A percentile compares a stretch with the other conserved stretches of the same genome.
These are phyloP conservation scores for Thelonectria discophora DNA, from an alignment of 2,329 filamentous ascomycete species.

Conservation along the genomic window DNA sequence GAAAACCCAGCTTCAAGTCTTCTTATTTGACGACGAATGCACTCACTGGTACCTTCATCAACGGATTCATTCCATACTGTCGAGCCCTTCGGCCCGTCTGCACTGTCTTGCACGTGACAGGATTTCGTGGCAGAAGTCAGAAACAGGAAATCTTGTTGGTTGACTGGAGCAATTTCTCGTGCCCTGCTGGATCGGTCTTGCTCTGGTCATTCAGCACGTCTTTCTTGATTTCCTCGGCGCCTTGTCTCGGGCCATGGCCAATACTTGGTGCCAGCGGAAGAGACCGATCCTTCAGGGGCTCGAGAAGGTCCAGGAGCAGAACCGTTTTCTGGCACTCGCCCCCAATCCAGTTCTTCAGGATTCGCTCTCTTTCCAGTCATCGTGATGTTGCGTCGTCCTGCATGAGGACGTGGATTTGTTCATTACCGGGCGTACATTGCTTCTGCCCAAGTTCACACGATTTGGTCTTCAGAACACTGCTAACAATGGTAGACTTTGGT, in stretches of 20 bases:
- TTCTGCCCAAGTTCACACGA: constrained; percentile 38
- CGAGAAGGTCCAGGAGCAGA: neutral
- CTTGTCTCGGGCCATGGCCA: neutral
- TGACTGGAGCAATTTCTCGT: neutral
- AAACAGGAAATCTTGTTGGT: neutral
- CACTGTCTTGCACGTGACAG: neutral
- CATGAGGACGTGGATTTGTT: constrained; percentile 27
- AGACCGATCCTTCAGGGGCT: constrained; percentile 7
- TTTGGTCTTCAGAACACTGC: constrained; percentile 42
- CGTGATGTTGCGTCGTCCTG: constrained; percentile 1
- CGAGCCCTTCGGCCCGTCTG: neutral
- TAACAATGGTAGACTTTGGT: constrained; percentile 43
- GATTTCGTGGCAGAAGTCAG: neutral
- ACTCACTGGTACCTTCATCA: neutral
- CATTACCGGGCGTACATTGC: constrained; percentile 22
- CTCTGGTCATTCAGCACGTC: neutral
- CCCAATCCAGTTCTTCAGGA: constrained; percentile 2
- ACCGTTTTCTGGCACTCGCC: neutral
- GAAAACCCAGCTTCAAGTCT: neutral
- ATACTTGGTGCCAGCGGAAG: neutral
- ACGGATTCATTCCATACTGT: neutral
- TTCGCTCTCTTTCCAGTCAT: neutral
- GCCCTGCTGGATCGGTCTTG: neutral
- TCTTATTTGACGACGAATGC: neutral
- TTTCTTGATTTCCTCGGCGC: neutral